Conservation (phyloP, 2,329 filamentous ascomycete species). For the Ceratocystis papillata region DNA sequence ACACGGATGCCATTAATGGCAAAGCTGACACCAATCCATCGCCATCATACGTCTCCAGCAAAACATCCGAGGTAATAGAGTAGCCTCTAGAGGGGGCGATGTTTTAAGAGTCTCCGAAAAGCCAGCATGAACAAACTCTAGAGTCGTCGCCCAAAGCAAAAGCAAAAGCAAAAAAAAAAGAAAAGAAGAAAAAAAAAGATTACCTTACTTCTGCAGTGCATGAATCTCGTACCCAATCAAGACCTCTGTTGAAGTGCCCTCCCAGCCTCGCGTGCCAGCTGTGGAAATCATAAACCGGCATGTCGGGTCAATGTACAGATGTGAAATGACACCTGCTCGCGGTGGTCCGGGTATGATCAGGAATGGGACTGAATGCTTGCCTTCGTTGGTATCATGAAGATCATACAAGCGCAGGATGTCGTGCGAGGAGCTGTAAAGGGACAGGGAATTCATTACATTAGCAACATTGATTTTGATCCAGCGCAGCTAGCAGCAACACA, state of each 20-base stretch:
- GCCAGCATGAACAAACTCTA: not conserved
- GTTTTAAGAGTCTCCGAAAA: not conserved
- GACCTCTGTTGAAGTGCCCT: conserved; percentile 79
- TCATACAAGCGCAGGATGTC: conserved; percentile 93
- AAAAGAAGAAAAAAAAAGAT: not conserved
- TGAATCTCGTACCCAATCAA: conserved; percentile 85
- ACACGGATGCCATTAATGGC: not conserved
- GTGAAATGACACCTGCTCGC: conserved; percentile 74
- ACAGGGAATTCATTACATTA: too few relatives aligned
- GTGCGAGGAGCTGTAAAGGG: conserved; percentile 58
- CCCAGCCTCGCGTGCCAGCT: conserved; percentile 89
- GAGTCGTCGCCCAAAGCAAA: too few relatives aligned
- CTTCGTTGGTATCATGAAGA: conserved; percentile 52
- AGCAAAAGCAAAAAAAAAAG: too few relatives aligned
- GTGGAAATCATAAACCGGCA: conserved; percentile 86
- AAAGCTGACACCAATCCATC: not conserved
- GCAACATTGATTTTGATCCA: too few relatives aligned
- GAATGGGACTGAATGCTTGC: conserved; percentile 77
- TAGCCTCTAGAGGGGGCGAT: not conserved
- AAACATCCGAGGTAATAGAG: not conserved
- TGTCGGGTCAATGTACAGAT: conserved; percentile 75
- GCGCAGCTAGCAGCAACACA: too few relatives aligned
- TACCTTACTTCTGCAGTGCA: conserved; percentile 13
- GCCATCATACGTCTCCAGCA: not conserved
- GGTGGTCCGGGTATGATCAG: conserved; percentile 86